Conservation (phyloP, 306 rosid species). For the Benincasa hispida region DNA sequence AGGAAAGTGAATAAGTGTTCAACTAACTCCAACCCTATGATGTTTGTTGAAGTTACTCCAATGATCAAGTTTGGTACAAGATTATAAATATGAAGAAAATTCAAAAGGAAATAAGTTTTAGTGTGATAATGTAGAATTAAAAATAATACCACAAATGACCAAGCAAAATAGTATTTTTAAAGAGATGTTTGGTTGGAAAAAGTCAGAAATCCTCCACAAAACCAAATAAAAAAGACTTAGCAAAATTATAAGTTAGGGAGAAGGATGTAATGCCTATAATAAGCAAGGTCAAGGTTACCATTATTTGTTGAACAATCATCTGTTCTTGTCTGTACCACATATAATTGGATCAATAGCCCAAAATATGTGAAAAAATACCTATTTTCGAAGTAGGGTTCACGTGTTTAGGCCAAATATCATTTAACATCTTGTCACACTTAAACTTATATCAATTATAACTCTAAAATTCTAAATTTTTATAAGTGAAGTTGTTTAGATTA, state of each 20-base stretch:
- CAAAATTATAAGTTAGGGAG: background rate
- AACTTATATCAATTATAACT: too few relatives aligned
- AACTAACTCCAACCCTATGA: background rate
- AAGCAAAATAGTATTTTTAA: background rate
- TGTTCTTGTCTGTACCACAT: too few relatives aligned
- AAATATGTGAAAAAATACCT: too few relatives aligned
- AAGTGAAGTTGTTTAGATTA: too few relatives aligned
- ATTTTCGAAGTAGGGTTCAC: too few relatives aligned
- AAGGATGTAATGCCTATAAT: background rate
- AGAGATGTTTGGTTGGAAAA: background rate
- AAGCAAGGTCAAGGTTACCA: background rate
- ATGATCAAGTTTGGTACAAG: background rate
- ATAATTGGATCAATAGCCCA: too few relatives aligned
- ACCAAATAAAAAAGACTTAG: background rate
- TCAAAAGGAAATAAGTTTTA: background rate
- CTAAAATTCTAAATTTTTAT: too few relatives aligned
- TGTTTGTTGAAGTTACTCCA: background rate
- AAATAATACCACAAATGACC: background rate
- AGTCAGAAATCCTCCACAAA: background rate
- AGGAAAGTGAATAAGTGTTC: background rate
- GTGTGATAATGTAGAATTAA: background rate
- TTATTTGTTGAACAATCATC: too few relatives aligned
- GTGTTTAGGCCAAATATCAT: too few relatives aligned
- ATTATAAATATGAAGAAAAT: background rate
- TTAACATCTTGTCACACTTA: too few relatives aligned